A percentile compares a stretch with the other conserved stretches of the same genome.
phyloP scores from a whole-genome alignment of 805 yeast species.

The Candida schatavii region DNA sequence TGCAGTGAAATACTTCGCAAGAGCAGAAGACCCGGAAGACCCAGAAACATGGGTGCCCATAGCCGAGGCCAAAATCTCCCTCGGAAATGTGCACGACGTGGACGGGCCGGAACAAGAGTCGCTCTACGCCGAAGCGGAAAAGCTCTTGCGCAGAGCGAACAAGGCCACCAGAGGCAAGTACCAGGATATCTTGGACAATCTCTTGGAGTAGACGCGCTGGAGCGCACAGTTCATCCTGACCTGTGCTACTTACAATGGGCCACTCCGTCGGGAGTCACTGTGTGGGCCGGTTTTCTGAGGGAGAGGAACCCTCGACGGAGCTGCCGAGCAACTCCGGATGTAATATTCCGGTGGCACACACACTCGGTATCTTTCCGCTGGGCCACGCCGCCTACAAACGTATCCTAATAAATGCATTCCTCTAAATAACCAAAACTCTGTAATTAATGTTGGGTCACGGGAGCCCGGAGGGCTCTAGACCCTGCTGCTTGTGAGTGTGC shows the following conservation, averaged over 20 bases:
- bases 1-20: constrained; percentile 57
- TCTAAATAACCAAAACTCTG: not conserved
- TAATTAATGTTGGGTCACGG: not conserved
- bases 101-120: constrained; percentile 67
- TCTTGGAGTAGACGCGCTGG: constrained; percentile 19
- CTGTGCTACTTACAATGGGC: too few species aligned
- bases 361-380: too few species aligned
- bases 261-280: too few species aligned
- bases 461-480: constrained; percentile 43
- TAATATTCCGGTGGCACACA: too few species aligned
- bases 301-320: too few species aligned
- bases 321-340: too few species aligned
- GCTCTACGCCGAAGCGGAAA: constrained; percentile 67
- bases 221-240: too few species aligned
- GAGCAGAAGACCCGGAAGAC: constrained; percentile 66
- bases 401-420: not conserved
- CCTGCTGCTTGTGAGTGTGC: constrained; percentile 66
- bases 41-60: constrained; percentile 79
- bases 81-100: constrained; percentile 69
- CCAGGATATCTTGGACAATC: constrained; percentile 58
- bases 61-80: constrained; percentile 80
- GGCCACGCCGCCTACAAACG: not conserved
- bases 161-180: constrained; percentile 77
- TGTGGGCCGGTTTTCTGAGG: too few species aligned
- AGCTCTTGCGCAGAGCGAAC: constrained; percentile 65